Evolutionary conservation across 305 asterid genomes (phyloP).

Genomic region (Fraxinus albicans): DNA sequence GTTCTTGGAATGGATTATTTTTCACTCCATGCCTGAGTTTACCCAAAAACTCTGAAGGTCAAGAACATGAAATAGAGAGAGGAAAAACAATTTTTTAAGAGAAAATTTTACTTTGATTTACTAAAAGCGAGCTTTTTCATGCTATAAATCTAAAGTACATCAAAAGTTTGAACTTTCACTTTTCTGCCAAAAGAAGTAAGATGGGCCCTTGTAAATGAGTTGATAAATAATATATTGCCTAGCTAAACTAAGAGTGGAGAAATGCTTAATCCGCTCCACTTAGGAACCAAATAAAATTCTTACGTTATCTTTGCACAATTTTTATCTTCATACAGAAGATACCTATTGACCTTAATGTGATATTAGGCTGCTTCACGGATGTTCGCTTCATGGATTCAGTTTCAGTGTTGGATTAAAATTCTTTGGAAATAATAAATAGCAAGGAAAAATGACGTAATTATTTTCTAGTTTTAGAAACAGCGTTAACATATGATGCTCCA

Average conservation of each 20-base stretch:
- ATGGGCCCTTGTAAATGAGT: not conserved
- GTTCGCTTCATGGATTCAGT: not conserved
- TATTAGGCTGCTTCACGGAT: not conserved
- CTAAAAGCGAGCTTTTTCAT: not conserved
- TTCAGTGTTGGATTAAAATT: not conserved
- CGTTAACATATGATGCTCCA: not conserved
- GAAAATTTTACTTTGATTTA: not conserved
- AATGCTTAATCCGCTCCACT: not conserved
- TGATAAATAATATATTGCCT: not conserved
- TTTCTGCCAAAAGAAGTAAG: not conserved
- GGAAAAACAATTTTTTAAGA: not conserved
- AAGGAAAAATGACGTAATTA: not conserved
- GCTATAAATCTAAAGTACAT: not conserved
- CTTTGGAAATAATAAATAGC: not conserved
- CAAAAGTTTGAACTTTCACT: not conserved
- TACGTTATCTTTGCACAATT: not conserved
- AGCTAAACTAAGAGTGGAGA: not conserved
- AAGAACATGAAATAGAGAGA: not conserved
- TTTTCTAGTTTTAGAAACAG: not conserved
- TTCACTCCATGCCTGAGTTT: conserved; percentile 76
- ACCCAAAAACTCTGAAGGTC: conserved; percentile 10
- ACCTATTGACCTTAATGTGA: not conserved
- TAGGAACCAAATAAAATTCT: not conserved
- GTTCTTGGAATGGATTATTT: conserved; percentile 59
- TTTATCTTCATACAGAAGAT: not conserved